These are phyloP conservation scores for Remersonia thermophila DNA, from an alignment of 2,329 filamentous ascomycete species.

Conservation along the genomic window DNA sequence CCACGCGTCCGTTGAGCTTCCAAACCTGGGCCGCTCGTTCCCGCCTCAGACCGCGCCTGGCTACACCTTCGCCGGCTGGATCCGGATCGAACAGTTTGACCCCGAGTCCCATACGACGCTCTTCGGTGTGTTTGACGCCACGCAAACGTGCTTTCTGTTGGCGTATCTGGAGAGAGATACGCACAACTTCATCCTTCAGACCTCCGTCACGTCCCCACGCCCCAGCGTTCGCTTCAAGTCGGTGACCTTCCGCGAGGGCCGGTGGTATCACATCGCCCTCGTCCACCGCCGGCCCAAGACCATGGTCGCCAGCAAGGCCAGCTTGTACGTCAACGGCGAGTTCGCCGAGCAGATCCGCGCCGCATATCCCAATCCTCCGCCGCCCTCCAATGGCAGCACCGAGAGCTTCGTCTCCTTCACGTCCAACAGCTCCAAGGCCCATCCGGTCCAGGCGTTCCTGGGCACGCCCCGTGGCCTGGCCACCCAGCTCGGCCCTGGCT, in stretches of 20 bases:
- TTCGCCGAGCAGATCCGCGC: slow-evolving; percentile 88
- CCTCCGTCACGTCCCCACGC: slow-evolving; percentile 71
- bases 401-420: slow-evolving; percentile 61
- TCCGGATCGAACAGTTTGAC: slow-evolving; percentile 80
- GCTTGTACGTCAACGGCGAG: slow-evolving; percentile 83
- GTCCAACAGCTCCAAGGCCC: slow-evolving; percentile 42
- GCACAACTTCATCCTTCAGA: slow-evolving; percentile 88
- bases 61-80: slow-evolving; percentile 85
- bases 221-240: slow-evolving; percentile 92
- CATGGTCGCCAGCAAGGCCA: slow-evolving; percentile 65
- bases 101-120: slow-evolving; percentile 77
- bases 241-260: slow-evolving; percentile 57
- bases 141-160: slow-evolving; percentile 85
- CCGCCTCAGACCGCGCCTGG: slow-evolving; percentile 69
- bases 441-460: slow-evolving; percentile 79
- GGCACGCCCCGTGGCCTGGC: slow-evolving; percentile 87
- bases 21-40: slow-evolving; percentile 73
- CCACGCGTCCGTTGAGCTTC: slow-evolving; percentile 79
- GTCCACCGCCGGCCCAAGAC: slow-evolving; percentile 72
- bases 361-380: slow-evolving; percentile 69
- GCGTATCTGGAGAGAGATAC: slow-evolving; percentile 91
- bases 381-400: slow-evolving; percentile 46
- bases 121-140: slow-evolving; percentile 87
- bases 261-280: slow-evolving; percentile 89
- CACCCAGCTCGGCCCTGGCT: slow-evolving; percentile 56